A percentile compares a stretch with the other conserved stretches of the same genome.
Conservation (phyloP, 192 early-diverging fungal genomes). For the Coemansia sp. region DNA sequence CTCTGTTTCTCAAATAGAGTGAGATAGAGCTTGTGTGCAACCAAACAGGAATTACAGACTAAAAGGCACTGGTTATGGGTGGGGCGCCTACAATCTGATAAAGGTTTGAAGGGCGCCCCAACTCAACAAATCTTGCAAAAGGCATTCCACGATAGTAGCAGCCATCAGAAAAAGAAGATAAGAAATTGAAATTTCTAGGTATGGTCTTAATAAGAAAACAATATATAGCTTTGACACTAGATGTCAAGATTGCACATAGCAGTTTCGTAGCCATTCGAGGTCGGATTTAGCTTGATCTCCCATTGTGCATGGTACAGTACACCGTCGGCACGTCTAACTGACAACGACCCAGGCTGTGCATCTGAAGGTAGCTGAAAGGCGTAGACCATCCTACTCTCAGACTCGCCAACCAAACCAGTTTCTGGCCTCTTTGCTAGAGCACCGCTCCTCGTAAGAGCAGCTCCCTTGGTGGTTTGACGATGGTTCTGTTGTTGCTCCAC, state of each 20-base stretch:
- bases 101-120: no score
- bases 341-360: slow-evolving; percentile 18
- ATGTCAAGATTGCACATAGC: slow-evolving; percentile 37
- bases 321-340: slow-evolving; percentile 33
- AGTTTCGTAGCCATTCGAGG: slow-evolving; percentile 17
- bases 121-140: no score
- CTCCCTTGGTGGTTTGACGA: neutral
- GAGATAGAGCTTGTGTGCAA: no score
- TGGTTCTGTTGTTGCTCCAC: slow-evolving; percentile 4
- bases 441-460: neutral
- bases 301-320: slow-evolving; percentile 45
- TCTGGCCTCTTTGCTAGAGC: neutral
- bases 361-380: slow-evolving; percentile 16
- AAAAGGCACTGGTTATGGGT: no score
- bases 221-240: slow-evolving; percentile 12
- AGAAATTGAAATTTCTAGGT: slow-evolving; percentile 1
- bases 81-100: no score
- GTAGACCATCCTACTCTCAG: neutral
- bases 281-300: slow-evolving; percentile 18
- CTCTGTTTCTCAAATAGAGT: no score
- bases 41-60: no score
- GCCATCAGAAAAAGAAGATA: no score
- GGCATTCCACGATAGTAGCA: no score
- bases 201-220: slow-evolving; percentile 1
- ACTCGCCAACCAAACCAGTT: neutral